These are phyloP conservation scores for Talaromyces sp. DNA, from an alignment of 2,329 filamentous ascomycete genomes.

Conservation along the genomic window DNA sequence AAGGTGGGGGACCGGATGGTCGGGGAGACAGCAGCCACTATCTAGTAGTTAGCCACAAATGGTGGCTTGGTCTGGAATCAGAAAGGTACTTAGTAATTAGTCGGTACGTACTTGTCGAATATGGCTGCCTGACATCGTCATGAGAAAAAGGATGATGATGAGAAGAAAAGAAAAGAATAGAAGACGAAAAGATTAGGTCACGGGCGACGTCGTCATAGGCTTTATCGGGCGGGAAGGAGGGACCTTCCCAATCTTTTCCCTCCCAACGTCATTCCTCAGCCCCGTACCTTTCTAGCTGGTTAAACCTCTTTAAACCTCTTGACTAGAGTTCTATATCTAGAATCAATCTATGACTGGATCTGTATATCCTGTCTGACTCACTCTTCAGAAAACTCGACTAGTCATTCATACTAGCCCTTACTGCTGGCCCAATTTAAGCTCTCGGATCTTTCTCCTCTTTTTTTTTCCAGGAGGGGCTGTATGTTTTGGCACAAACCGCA, in stretches of 20 bases:
- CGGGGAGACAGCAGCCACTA: neutral
- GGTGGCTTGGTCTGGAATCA: too few relatives aligned
- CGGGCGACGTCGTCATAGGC: conserved; percentile 5
- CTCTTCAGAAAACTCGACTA: neutral
- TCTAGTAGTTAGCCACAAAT: too few relatives aligned
- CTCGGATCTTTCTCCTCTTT: neutral
- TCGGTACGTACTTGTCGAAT: neutral
- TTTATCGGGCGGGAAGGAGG: neutral
- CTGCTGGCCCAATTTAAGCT: neutral
- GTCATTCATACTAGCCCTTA: neutral
- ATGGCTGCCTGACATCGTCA: neutral
- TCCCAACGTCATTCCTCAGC: conserved; percentile 2
- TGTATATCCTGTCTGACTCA: neutral
- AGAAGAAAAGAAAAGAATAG: neutral
- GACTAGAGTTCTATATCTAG: neutral
- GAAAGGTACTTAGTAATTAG: neutral
- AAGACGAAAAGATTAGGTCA: neutral
- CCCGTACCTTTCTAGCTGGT: neutral
- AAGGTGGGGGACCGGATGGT: neutral
- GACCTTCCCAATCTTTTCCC: neutral
- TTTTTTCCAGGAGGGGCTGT: conserved; percentile 1
- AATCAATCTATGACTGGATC: neutral
- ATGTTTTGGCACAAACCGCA: neutral
- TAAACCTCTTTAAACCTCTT: neutral
- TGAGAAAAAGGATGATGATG: neutral